Percentiles rank a stretch among this genome's conserved stretches.
phyloP scores from a whole-genome alignment of 805 yeast species.

The Starmera quercuum region DNA sequence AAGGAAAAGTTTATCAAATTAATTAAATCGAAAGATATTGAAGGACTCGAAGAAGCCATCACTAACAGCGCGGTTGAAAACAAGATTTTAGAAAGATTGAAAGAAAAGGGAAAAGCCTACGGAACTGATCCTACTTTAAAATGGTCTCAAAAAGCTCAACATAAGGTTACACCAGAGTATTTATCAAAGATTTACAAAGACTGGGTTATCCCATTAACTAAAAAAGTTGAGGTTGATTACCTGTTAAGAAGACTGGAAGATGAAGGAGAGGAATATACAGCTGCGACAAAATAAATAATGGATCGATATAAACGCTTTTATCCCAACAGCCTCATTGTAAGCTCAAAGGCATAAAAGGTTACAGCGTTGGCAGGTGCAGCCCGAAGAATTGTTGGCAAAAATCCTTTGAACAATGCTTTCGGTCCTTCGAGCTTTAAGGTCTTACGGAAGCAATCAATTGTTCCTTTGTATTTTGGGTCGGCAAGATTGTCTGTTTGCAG shows the following conservation, averaged over 20 bases:
- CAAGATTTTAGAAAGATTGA: constrained; percentile 69
- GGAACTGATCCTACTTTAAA: constrained; percentile 82
- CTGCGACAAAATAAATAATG: neutral
- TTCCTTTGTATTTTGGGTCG: constrained; percentile 50
- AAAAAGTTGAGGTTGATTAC: constrained; percentile 91
- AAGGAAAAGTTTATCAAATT: constrained; percentile 52
- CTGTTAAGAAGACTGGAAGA: constrained; percentile 76
- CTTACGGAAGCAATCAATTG: constrained; percentile 50
- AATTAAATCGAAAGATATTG: constrained; percentile 56
- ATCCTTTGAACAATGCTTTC: constrained; percentile 83
- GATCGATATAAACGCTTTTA: neutral
- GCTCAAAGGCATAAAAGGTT: constrained; percentile 89
- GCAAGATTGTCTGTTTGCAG: constrained; percentile 68
- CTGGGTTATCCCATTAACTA: constrained; percentile 87
- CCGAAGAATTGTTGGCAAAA: constrained; percentile 84
- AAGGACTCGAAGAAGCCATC: constrained; percentile 72
- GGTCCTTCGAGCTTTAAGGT: constrained; percentile 55
- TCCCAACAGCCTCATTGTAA: constrained; percentile 56
- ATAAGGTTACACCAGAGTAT: constrained; percentile 74
- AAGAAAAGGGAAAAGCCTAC: constrained; percentile 75
- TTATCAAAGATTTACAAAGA: constrained; percentile 81
- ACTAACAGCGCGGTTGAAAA: constrained; percentile 86
- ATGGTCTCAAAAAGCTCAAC: constrained; percentile 56
- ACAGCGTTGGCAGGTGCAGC: constrained; percentile 99
- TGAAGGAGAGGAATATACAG: constrained; percentile 13